Evolutionary conservation across 208 protist species (phyloP), one percentile per base, ranked within the genome.

Genomic region (Leishmania gerbilli): DNA sequence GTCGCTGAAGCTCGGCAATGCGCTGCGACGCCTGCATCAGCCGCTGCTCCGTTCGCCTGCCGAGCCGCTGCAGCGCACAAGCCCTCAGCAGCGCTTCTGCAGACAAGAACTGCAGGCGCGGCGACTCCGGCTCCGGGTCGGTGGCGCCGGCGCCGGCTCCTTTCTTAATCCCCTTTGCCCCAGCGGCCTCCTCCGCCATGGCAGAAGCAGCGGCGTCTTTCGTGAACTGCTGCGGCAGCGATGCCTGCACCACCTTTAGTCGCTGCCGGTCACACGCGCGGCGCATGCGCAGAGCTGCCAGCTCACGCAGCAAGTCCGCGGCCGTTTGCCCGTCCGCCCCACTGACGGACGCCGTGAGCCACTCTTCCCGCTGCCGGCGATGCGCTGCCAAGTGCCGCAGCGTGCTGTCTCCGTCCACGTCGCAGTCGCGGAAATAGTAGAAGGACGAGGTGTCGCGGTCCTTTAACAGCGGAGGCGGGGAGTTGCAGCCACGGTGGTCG

Each of bases 1-100:
- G 76, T n/a, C 79, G 64, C 74, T 84, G 84, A 53, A 90, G 79
- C 71, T 87, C 87, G 45, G 71, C 71, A 79, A 90, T 90, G 67
- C 79, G 83, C 56, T 78, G 79, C 21, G 81, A 87, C 6, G 83
- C 80, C 8, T 2, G 9, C 3, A 51, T 67, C 45, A 90, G 81
- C 55, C 87, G 76, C 49, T 83, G 49, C 37, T 90, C 79, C 13
- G 79, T 79, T 72, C 77, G 77, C 4, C 60, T 58, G 69, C 76
- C 64, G 6, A 85, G 45, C 2, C 42, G 31, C 72, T 79, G 62
- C 82, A 85, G 34, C 9, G 74, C 62, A 37, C 60, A 76, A 67
- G 67, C 51, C 56, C 79, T 71, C 55, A 84, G 68, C 76, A 80
- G 69, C 58, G 71, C 81, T 49, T 84, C 71, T 6, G 76, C 34